Percentiles rank a stretch among this genome's conserved stretches.
These are phyloP conservation scores for Pichia terricola DNA, from an alignment of 1,139 yeast species.

Conservation along the genomic window DNA sequence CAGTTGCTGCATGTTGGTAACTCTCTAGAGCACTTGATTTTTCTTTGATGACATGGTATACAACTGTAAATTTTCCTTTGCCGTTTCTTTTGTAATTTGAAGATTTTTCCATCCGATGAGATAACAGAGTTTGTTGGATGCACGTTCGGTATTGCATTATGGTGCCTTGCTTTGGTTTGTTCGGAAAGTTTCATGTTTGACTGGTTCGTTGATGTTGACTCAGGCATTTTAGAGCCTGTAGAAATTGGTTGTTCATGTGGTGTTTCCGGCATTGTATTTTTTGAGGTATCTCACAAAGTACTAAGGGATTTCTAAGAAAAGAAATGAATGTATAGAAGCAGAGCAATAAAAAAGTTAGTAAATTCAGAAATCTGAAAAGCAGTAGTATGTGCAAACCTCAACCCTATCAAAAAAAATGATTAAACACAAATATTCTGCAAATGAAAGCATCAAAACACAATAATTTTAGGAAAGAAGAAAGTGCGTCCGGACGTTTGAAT, in stretches of 20 bases:
- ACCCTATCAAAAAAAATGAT: no score
- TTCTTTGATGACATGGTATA: slow-evolving; percentile 53
- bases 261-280: no score
- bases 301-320: no score
- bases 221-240: neutral
- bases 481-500: no score
- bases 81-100: slow-evolving; percentile 50
- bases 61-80: slow-evolving; percentile 50
- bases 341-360: no score
- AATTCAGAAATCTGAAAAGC: no score
- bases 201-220: neutral
- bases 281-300: no score
- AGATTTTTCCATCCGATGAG: slow-evolving; percentile 34
- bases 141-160: slow-evolving; percentile 15
- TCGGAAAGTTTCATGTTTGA: neutral
- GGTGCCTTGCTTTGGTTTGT: neutral
- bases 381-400: no score
- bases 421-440: no score
- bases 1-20: slow-evolving; percentile 38
- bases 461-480: no score
- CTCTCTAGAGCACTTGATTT: slow-evolving; percentile 48
- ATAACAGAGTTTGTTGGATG: slow-evolving; percentile 26
- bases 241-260: neutral
- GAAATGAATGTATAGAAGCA: no score
- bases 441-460: no score